Conservation (phyloP, 2,329 filamentous ascomycete species). For the Metarhizium humberi region DNA sequence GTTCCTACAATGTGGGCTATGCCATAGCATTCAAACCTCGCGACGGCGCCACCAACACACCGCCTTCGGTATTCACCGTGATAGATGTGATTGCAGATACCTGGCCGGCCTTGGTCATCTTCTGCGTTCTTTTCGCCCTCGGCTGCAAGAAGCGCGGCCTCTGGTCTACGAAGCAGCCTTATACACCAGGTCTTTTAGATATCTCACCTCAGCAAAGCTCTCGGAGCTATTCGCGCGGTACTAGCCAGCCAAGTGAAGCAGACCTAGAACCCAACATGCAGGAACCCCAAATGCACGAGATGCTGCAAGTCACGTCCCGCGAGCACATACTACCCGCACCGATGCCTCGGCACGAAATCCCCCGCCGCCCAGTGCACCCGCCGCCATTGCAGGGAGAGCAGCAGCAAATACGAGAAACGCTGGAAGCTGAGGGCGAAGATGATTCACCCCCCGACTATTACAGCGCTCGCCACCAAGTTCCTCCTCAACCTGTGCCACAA, state of each 20-base stretch:
- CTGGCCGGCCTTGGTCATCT: slow-evolving; percentile 16
- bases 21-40: slow-evolving; percentile 7
- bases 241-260: slow-evolving; percentile 6
- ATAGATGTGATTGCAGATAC: slow-evolving; percentile 14
- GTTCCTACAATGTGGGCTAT: slow-evolving; percentile 14
- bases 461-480: not conserved
- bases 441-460: not conserved
- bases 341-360: not conserved
- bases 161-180: slow-evolving; percentile 15
- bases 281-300: not conserved
- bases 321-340: not conserved
- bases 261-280: slow-evolving; percentile 5
- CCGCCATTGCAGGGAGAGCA: slow-evolving; percentile 2
- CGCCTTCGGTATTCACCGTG: slow-evolving; percentile 9
- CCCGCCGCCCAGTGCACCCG: not conserved
- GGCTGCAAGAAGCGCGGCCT: slow-evolving; percentile 18
- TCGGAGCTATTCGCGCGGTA: slow-evolving; percentile 12
- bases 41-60: not conserved
- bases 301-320: not conserved
- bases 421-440: not conserved
- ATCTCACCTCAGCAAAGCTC: slow-evolving; percentile 5
- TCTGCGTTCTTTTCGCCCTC: slow-evolving; percentile 17
- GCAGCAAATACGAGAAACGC: not conserved
- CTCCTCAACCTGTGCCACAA: not conserved
- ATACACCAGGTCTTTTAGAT: slow-evolving; percentile 6